Percentiles rank a stretch among this genome's conserved stretches.
phyloP scores from a whole-genome alignment of 257 asterid species.

The Catharanthus roseus region DNA sequence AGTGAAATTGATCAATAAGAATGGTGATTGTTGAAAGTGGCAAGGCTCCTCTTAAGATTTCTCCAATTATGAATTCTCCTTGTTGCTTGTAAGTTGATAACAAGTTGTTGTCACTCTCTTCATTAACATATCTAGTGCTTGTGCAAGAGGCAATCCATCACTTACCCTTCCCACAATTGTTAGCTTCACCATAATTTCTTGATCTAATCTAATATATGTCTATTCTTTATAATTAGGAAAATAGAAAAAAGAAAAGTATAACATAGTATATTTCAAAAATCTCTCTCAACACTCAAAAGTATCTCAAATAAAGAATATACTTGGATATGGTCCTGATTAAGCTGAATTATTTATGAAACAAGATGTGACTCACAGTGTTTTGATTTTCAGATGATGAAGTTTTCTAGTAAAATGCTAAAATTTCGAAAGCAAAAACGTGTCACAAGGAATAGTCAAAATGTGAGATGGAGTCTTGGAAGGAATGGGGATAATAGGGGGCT shows the following conservation, averaged over 20 bases:
- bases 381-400: no score
- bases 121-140: conserved; percentile 36
- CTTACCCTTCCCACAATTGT: conserved; percentile 52
- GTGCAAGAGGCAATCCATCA: conserved; percentile 59
- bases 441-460: neutral
- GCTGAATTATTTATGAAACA: no score
- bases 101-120: conserved; percentile 31
- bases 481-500: neutral
- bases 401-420: no score
- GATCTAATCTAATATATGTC: no score
- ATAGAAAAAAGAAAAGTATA: no score
- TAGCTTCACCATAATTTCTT: conserved; percentile 44
- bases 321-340: no score
- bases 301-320: neutral
- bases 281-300: no score
- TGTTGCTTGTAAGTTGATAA: conserved; percentile 41
- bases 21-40: conserved; percentile 39
- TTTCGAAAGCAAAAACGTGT: neutral
- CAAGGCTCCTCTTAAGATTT: conserved; percentile 44
- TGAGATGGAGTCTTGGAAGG: neutral
- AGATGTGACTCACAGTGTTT: no score
- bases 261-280: no score
- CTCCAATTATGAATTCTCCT: conserved; percentile 50
- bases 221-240: no score
- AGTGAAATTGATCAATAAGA: conserved; percentile 38